Evolutionary conservation across 176 grass and related monocot genomes (phyloP).

Genomic region (Ampelocalamus luodianensis): DNA sequence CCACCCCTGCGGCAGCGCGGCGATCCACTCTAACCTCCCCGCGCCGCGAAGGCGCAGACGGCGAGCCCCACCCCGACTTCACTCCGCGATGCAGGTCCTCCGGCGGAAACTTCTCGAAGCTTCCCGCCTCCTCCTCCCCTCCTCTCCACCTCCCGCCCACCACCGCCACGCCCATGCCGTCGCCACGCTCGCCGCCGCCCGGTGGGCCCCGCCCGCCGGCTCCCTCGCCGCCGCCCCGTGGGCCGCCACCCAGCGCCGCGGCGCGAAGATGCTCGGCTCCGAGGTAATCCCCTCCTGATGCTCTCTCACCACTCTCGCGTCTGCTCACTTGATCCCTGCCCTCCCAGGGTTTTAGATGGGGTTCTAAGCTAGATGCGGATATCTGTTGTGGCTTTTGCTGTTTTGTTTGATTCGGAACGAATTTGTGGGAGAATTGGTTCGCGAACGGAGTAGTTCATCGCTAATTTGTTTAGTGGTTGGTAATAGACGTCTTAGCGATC

Average conservation of each 20-base stretch:
- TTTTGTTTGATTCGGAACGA: neutral
- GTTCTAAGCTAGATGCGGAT: neutral
- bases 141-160: neutral
- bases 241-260: constrained; percentile 64
- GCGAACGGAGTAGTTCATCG: neutral
- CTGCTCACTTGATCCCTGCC: neutral
- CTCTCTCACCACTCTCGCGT: neutral
- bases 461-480: neutral
- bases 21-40: neutral
- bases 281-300: constrained; percentile 48
- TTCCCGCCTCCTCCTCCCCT: constrained; percentile 39
- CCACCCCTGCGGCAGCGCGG: neutral
- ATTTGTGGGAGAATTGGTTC: neutral
- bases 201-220: constrained; percentile 9
- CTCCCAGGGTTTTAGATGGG: constrained; percentile 31
- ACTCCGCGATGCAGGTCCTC: constrained; percentile 57
- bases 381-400: neutral
- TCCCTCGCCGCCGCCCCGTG: constrained; percentile 57
- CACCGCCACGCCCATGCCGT: constrained; percentile 10
- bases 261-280: constrained; percentile 73
- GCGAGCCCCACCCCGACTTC: constrained; percentile 3
- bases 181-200: constrained; percentile 31
- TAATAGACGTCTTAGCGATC: neutral
- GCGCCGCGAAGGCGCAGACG: neutral
- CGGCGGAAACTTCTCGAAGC: constrained; percentile 51